These are phyloP conservation scores for Vicia sativa DNA, from an alignment of 306 rosid genomes.

Conservation along the genomic window DNA sequence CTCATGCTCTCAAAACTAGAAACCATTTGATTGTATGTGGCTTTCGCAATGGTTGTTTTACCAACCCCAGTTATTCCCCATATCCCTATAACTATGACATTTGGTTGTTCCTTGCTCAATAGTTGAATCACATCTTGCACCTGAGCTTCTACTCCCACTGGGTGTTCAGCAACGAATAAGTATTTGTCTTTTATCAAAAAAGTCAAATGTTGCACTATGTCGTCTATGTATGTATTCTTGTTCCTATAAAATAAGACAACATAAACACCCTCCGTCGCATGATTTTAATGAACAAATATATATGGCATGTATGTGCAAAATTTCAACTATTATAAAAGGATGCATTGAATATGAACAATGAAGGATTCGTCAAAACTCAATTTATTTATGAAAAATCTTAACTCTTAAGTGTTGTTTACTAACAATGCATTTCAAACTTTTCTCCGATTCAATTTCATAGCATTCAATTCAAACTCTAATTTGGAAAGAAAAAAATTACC, in stretches of 20 bases:
- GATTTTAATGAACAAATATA: neutral
- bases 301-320: too few species aligned
- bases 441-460: too few species aligned
- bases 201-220: neutral
- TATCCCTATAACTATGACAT: neutral
- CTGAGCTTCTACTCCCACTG: neutral
- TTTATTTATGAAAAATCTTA: too few species aligned
- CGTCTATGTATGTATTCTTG: neutral
- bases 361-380: too few species aligned
- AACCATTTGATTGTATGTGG: neutral
- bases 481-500: too few species aligned
- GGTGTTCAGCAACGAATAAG: neutral
- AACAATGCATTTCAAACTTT: too few species aligned
- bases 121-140: neutral
- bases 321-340: too few species aligned
- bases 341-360: too few species aligned
- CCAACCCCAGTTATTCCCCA: neutral
- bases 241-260: neutral
- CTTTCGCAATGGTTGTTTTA: neutral
- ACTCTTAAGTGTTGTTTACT: too few species aligned
- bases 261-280: too few species aligned
- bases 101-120: neutral
- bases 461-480: too few species aligned
- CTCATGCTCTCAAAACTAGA: neutral
- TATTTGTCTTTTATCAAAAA: neutral